phyloP scores from a whole-genome alignment of 176 grass and related monocot genomes.

The Oryza meridionalis region DNA sequence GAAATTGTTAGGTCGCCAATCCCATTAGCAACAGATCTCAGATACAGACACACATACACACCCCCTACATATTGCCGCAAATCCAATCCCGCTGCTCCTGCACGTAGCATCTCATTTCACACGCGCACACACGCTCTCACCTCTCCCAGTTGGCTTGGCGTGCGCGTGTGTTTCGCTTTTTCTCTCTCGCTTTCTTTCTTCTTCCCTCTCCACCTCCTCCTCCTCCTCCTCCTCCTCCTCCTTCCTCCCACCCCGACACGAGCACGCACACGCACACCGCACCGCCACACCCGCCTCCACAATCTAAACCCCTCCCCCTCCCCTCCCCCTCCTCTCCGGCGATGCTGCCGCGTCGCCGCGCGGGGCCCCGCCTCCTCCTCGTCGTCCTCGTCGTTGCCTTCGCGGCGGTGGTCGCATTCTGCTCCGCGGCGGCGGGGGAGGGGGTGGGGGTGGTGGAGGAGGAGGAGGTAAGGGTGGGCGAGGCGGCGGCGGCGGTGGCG shows the following conservation, averaged over 20 bases:
- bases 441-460: neutral
- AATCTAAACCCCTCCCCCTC: constrained; percentile 40
- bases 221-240: too few species aligned
- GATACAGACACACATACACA: neutral
- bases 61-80: constrained; percentile 16
- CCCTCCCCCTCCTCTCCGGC: constrained; percentile 27
- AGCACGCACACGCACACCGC: neutral
- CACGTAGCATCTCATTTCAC: neutral
- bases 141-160: neutral
- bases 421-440: neutral
- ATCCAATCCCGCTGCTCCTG: neutral
- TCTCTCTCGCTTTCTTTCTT: neutral
- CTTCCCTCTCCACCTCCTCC: neutral
- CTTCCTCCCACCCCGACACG: constrained; percentile 15
- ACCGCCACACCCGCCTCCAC: constrained; percentile 1
- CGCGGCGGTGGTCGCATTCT: constrained; percentile 31
- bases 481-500: constrained; percentile 22
- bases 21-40: neutral
- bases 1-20: neutral
- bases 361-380: constrained; percentile 30
- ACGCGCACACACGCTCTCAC: neutral
- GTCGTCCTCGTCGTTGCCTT: constrained; percentile 23
- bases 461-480: constrained; percentile 35
- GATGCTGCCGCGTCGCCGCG: constrained; percentile 56
- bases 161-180: neutral